Evolutionary conservation across 2,329 filamentous ascomycete species (phyloP), one percentile per base, ranked within the genome.

Genomic region (Fusarium neocosmosporiellum): DNA sequence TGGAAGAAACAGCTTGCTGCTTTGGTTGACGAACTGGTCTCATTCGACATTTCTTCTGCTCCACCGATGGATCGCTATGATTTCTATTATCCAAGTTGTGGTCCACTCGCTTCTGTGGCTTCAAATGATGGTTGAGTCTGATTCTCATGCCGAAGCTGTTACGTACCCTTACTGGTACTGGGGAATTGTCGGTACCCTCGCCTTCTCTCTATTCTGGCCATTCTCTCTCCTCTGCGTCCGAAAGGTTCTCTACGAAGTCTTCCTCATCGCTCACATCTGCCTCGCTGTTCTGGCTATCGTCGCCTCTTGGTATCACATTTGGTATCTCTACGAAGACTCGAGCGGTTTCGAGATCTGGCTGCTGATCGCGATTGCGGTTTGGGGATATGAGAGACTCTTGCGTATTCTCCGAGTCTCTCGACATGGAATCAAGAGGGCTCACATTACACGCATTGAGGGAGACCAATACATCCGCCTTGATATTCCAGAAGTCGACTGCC

Each of bases 11-110:
- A 87, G 85, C 59, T 27, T 88, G 2, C 79, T 87, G 0, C 80
- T 88, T 0, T 85, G 82, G 78, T 36, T 87, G 1, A 87, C 87
- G 0, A 82, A 85, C 67, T 88, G 86, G 86, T 83, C 80, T 0
- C 83, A 86, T 66, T 81, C 82, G 0, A 88, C 87, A 0, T 88
- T 81, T 60, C 67, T 88, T 5, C 74, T 88, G 0, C 78, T 88
- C 0, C 87, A 89, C 67, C 81, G 86, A 16, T 88, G 85, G 85
- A 77, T 86, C 1, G 86, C 86, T 0, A 77, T 81, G 29, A 78
- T 88, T 7, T 83, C 80, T 20, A 82, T 82, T 1, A 48, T 88
- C 0, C 82, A 89, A 48, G 84, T 83, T 1, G 74, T 83, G 8
- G 53, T 88, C 0, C 88, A 89, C 76, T 84, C 82, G 1, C 76